These are phyloP conservation scores for Fusarium piperis DNA, from an alignment of 2,329 filamentous ascomycete species.

Conservation along the genomic window DNA sequence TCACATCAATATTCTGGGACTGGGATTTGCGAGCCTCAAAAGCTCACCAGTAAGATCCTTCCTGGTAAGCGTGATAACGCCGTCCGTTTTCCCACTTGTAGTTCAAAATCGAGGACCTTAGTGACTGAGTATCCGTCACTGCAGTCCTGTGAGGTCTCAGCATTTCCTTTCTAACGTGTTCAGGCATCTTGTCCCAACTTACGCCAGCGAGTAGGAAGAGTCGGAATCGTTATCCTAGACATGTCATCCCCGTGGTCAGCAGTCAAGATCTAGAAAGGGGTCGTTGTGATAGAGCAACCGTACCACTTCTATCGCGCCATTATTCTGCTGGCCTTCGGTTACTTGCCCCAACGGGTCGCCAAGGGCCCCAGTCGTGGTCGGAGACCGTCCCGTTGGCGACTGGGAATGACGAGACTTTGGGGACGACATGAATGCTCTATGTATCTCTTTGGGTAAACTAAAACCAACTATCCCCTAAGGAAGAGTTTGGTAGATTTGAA, in stretches of 20 bases:
- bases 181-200: accelerated
- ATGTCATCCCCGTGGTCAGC: neutral
- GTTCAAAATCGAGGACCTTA: constrained; percentile 30
- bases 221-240: constrained; percentile 22
- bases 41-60: constrained; percentile 51
- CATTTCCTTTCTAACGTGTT: accelerated
- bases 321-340: neutral
- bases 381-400: neutral
- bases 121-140: constrained; percentile 31
- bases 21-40: accelerated
- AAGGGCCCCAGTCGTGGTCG: neutral
- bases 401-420: neutral
- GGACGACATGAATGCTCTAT: neutral
- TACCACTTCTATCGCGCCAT: constrained; percentile 25
- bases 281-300: neutral
- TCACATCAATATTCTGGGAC: neutral
- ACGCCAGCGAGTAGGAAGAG: constrained; percentile 29
- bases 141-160: neutral
- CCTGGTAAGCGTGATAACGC: constrained; percentile 58
- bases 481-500: neutral
- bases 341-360: neutral
- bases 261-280: accelerated
- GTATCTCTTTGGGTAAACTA: neutral
- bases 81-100: constrained; percentile 57
- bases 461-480: neutral